Base-by-base conservation (phyloP, 108 stramenopile genomes). In the Nitzschia inconspicua region DNA sequence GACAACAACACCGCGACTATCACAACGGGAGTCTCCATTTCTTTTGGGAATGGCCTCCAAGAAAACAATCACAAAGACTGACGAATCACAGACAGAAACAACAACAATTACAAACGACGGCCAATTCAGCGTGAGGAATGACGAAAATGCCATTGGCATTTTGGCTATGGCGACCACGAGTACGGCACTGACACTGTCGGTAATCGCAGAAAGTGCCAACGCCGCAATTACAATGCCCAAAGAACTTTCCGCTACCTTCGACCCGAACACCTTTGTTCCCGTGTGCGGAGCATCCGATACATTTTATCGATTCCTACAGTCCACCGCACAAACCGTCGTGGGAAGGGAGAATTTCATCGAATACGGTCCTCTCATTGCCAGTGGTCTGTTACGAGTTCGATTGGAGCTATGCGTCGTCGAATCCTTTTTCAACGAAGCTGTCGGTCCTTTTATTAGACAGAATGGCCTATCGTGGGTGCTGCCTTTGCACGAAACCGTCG, bases 351-450 rank as follows among this genome's bases (percentile, higher is more conserved):
- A 85, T 60, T 91, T 85, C 61, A 54, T 79, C 2, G 92, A 96
- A 57, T 96, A 93, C 68, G 90, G 88, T 10, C 95, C 95, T 0
- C 66, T 96, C 18, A 93, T 96, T 70, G 90, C 95, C 3, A 89
- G 90, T 35, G 95, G 92, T 39, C 61, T 96, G 32, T 62, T 96
- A 26, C 86, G 95, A 3, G 74, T 96, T 23, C 86, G 95, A 37
- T 57, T 96, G 41, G 95, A 96, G 60, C 65, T 96, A 23, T 96
- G 95, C 66, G 95, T 96, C 8, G 90, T 96, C 2, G 95, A 96
- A 72, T 73, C 69, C 48, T 96, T 92, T 65, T 91, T 96, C 68
- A 87, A 91, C 49, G 95, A 96, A 67, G 95, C 95, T 7, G 85
- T 96, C 4, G 87, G 90, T 34, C 95, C 95, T 8, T 96, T 96